phyloP scores from a whole-genome alignment of 768 basidiomycete genomes.

The Leccinellum luteum region DNA sequence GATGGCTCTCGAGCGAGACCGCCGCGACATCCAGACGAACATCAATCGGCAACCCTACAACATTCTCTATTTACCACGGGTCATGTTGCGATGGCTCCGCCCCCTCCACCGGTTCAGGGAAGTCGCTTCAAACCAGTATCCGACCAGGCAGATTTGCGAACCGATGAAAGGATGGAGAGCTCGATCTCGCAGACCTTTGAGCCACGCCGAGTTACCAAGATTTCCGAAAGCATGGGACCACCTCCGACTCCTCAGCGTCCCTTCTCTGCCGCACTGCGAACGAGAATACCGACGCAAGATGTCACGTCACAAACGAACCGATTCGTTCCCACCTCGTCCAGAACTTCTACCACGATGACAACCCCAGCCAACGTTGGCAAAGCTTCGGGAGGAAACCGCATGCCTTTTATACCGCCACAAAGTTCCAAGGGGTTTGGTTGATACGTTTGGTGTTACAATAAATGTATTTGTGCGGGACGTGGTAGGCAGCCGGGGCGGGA shows the following conservation, averaged over 20 bases:
- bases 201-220: conserved; percentile 24
- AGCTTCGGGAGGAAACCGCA: conserved; percentile 44
- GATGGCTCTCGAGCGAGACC: conserved; percentile 41
- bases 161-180: conserved; percentile 10
- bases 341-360: conserved; percentile 24
- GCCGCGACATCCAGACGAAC: conserved; percentile 41
- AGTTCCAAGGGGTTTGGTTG: conserved; percentile 32
- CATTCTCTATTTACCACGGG: conserved; percentile 36
- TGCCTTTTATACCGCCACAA: conserved; percentile 50
- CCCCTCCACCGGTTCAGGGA: conserved; percentile 23
- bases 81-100: conserved; percentile 32
- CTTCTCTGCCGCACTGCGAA: conserved; percentile 24
- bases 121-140: conserved; percentile 26
- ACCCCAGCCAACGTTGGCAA: conserved; percentile 3
- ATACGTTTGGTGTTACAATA: conserved; percentile 5
- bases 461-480: not conserved
- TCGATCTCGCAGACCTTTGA: conserved; percentile 9
- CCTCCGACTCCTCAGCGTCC: conserved; percentile 48
- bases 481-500: too few relatives aligned
- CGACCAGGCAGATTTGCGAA: conserved; percentile 10
- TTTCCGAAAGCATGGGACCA: conserved; percentile 44
- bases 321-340: conserved; percentile 29
- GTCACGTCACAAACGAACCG: conserved; percentile 28
- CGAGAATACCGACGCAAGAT: conserved; percentile 18
- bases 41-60: conserved; percentile 36